Percentiles rank a stretch among this genome's conserved stretches.
Evolutionary conservation across 2,329 filamentous ascomycete genomes (phyloP).

Genomic region (Acrodontium crateriforme): DNA sequence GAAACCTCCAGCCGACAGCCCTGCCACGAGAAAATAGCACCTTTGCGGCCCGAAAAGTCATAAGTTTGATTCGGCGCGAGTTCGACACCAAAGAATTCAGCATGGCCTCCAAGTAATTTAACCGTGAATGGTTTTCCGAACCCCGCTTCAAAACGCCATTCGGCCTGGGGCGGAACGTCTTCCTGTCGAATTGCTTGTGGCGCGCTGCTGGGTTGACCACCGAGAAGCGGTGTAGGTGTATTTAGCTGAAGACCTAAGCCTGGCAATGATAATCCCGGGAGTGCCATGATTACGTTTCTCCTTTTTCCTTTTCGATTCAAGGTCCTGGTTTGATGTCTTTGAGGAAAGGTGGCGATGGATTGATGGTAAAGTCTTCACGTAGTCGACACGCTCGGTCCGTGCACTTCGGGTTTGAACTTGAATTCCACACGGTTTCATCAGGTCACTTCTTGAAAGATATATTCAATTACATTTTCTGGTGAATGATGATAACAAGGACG

Average conservation of each 20-base stretch:
- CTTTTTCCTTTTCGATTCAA: no score
- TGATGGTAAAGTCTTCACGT: no score
- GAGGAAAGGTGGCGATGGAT: no score
- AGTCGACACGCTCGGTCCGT: no score
- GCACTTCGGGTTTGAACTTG: no score
- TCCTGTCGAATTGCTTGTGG: conserved; percentile 22
- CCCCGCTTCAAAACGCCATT: conserved; percentile 29
- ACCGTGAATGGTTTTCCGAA: conserved; percentile 24
- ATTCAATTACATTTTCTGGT: no score
- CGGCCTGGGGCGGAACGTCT: conserved; percentile 30
- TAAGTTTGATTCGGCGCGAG: conserved; percentile 70
- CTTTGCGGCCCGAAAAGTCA: conserved; percentile 67
- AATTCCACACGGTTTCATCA: no score
- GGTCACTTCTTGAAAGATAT: no score
- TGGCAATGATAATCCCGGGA: conserved; percentile 34
- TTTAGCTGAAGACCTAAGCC: conserved; percentile 17
- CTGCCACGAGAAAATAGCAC: conserved; percentile 83
- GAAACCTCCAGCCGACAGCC: conserved; percentile 75
- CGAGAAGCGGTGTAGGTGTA: conserved; percentile 4
- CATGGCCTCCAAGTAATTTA: conserved; percentile 64
- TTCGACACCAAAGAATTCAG: conserved; percentile 91
- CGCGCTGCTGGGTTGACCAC: conserved; percentile 7
- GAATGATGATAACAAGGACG: no score
- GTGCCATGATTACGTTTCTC: conserved; percentile 17
- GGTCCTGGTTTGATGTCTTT: no score